Conservation (phyloP, 75 land plant species). For the Ceratopteris richardii region DNA sequence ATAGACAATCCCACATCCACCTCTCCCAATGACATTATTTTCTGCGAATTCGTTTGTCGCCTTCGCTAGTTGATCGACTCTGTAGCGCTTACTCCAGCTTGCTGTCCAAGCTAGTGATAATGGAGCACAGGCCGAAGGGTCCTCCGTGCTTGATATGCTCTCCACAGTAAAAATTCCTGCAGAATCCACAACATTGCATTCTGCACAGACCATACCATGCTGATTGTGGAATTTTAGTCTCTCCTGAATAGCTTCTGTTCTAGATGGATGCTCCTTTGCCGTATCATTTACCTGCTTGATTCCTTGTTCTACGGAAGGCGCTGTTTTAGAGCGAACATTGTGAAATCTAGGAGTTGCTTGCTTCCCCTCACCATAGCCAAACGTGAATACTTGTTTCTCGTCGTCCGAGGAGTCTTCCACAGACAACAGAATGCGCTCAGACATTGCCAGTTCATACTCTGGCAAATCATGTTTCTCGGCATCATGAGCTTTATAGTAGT, state of each 20-base stretch:
- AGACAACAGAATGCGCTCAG: too few relatives aligned
- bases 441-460: neutral
- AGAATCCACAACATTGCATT: too few relatives aligned
- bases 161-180: neutral
- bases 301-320: neutral
- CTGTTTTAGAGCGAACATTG: neutral
- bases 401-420: too few relatives aligned
- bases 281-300: neutral
- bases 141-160: neutral
- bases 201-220: too few relatives aligned
- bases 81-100: conserved; percentile 75
- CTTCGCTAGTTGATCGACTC: conserved; percentile 41
- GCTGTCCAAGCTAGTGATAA: neutral
- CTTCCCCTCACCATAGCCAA: neutral
- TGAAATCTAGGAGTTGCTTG: neutral
- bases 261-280: neutral
- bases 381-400: neutral
- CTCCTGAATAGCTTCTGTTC: neutral
- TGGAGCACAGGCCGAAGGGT: neutral
- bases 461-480: neutral
- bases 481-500: neutral
- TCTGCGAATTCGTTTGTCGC: conserved; percentile 48
- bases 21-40: conserved; percentile 65
- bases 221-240: too few relatives aligned
- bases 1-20: conserved; percentile 68